Evolutionary conservation across 2,329 filamentous ascomycete genomes (phyloP), one percentile per base, ranked within the genome.

Genomic region (Purpureocillium takamizusanense): DNA sequence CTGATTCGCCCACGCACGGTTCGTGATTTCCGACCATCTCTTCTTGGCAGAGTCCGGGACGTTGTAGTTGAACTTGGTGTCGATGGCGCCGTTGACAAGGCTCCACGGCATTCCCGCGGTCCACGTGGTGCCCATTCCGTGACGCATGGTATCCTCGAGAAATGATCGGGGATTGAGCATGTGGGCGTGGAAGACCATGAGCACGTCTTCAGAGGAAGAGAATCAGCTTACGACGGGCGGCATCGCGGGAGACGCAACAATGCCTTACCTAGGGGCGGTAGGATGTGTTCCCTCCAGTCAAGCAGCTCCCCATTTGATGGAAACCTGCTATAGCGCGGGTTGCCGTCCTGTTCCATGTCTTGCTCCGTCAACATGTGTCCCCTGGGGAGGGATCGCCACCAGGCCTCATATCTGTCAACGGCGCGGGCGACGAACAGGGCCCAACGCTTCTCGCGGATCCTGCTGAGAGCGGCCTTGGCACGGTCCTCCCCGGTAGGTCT

Each of bases 131-230:
- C 67, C 64, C 3, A 67, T 47, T 0, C 74, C 76, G 21, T 66
- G 59, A 7, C 82, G 70, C 39, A 87, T 63, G 50, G 78, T 79
- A 53, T 90, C 85, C 50, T 89, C 83, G 4, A 87, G 70, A 52
- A 80, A 89, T n/a, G 65, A 66, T 31, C 81, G 68, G 0, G 85
- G 85, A 48, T 88, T 89, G 3, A 90, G 72, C 75, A 86, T 81
- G 51, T 86, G 84, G 0, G 82, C 66, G 56, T 90, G 85, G 79
- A 81, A 85, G 0, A 89, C 78, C 81, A 89, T 84, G 15, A 88
- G 59, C 1, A 89, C 75, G 59, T 89, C 84, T 69, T 12, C 2
- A 12, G 2, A 11, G 3, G n/a, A 27, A n/a, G 12, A 39, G 32
- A 4, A 7, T 40, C 4, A 17, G 16, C 18, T 23, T 14, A n/a